Base-by-base conservation (phyloP, 257 asterid genomes). In the Solanum paucissectum region DNA sequence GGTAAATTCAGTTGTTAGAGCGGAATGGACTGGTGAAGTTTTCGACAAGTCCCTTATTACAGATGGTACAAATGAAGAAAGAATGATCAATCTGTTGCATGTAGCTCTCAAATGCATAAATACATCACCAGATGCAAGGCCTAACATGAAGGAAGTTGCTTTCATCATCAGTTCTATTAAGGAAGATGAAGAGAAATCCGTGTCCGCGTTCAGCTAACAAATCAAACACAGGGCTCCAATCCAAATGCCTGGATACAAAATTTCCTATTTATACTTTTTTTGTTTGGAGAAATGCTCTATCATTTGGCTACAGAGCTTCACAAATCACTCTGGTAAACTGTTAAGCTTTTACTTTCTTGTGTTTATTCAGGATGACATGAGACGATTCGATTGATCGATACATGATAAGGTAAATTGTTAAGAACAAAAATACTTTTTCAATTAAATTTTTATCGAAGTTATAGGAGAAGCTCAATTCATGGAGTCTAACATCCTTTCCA, bases 21-120 rank as follows among this genome's bases (percentile, higher is more conserved):
- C 94, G 88, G 96, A 95, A 84, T 94, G 98, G 98, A 94, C 95
- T 1, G 94, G 90, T 9, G 95, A 95, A 83, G 97, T 95, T 38
- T 94, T 95, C 44, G 98, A 95, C 72, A 89, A 90, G 83, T 82
- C 87, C 5, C 90, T 95, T 29, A 88, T 92, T 46, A 79, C 90
- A 6, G 94, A 91, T 38, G 95, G 95, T 34, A 92, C 93, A 40
- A 92, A 90, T 84, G 98, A 94, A 91, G 96, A 92, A 71, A 91
- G 90, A 77, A 93, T 95, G 98, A 92, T 93, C 38, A 82, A 64
- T 72, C 87, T 95, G 93, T 91, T 95, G 89, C 97, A 94, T 83
- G 91, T 93, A 20, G 98, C 97, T 37, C 60, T 95, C 27, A 94
- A 89, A 85, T 95, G 98, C 91, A 91, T 92, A 42, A 87, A 90